phyloP scores from a whole-genome alignment of 345 rosid genomes.

The Salix caprea region DNA sequence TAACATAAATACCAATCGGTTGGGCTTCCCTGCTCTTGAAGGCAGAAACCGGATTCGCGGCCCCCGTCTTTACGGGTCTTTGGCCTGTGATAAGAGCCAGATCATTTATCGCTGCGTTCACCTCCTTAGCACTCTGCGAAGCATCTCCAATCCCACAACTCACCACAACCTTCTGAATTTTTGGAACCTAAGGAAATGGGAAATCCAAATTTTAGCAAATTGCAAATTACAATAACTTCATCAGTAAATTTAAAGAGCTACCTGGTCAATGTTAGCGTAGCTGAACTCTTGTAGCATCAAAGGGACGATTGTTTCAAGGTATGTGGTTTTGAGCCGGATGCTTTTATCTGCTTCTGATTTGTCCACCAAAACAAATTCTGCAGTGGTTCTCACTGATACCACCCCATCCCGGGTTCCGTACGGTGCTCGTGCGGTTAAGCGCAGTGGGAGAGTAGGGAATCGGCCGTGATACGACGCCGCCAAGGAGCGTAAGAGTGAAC shows the following conservation, averaged over 20 bases:
- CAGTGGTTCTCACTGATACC: constrained; percentile 51
- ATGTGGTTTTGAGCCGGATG: constrained; percentile 58
- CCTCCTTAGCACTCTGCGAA: constrained; percentile 80
- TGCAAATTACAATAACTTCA: neutral
- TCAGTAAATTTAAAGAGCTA: constrained; percentile 5
- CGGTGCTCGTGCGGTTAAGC: constrained; percentile 29
- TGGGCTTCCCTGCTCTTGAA: constrained; percentile 93
- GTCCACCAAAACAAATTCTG: constrained; percentile 62
- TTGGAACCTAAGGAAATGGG: constrained; percentile 55
- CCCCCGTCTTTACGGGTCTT: constrained; percentile 81
- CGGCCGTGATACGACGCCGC: constrained; percentile 59
- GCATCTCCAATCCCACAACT: constrained; percentile 98
- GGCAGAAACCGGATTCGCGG: constrained; percentile 66
- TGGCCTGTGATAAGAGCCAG: constrained; percentile 81
- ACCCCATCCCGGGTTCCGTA: constrained; percentile 18
- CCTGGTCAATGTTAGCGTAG: constrained; percentile 79
- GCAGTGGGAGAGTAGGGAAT: constrained; percentile 32
- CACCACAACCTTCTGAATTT: constrained; percentile 75
- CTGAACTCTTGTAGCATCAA: constrained; percentile 76
- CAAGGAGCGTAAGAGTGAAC: constrained; percentile 47
- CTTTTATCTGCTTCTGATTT: constrained; percentile 70
- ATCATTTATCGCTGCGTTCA: constrained; percentile 81
- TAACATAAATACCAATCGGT: constrained; percentile 83
- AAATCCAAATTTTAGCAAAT: constrained; percentile 1
- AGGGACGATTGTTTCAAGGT: constrained; percentile 79